These are phyloP conservation scores for Boletus holoroseus DNA, from an alignment of 1,284 basidiomycete species.

Conservation along the genomic window DNA sequence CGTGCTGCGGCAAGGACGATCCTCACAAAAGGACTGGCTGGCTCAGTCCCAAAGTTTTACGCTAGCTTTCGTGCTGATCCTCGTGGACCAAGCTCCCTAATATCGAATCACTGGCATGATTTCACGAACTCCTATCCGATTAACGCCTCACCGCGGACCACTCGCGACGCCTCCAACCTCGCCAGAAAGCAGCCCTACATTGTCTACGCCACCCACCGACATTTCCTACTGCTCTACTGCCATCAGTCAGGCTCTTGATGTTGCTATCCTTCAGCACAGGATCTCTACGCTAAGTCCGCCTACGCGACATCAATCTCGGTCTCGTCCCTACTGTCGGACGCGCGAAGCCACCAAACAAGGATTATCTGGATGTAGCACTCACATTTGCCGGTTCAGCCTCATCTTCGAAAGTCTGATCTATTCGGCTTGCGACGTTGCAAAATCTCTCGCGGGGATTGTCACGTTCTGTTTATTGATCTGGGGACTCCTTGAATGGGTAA, in stretches of 20 bases:
- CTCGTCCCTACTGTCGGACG: background rate
- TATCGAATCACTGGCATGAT: conserved; percentile 24
- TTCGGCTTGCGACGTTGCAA: conserved; percentile 16
- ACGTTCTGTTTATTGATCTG: conserved; percentile 24
- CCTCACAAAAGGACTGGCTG: conserved; percentile 27
- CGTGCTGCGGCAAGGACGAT: conserved; percentile 9
- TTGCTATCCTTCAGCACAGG: conserved; percentile 8
- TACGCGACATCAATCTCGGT: background rate
- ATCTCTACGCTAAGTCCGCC: conserved; percentile 10
- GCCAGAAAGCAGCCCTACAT: conserved; percentile 20
- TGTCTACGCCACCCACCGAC: conserved; percentile 18
- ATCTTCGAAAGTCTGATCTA: conserved; percentile 7
- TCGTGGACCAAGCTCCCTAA: conserved; percentile 17
- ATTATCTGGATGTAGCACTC: background rate
- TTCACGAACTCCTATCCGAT: conserved; percentile 28
- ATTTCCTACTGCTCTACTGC: conserved; percentile 9
- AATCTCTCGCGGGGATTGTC: conserved; percentile 14
- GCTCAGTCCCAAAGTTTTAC: conserved; percentile 27
- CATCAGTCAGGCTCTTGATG: conserved; percentile 12
- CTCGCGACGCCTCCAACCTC: conserved; percentile 28
- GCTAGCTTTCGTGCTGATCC: conserved; percentile 17
- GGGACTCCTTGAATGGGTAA: conserved; percentile 28
- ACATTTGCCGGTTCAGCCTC: background rate
- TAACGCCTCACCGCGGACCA: conserved; percentile 29
- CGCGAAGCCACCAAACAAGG: background rate